These are phyloP conservation scores for Rhizophora mangle DNA, from an alignment of 345 rosid genomes.

Conservation along the genomic window DNA sequence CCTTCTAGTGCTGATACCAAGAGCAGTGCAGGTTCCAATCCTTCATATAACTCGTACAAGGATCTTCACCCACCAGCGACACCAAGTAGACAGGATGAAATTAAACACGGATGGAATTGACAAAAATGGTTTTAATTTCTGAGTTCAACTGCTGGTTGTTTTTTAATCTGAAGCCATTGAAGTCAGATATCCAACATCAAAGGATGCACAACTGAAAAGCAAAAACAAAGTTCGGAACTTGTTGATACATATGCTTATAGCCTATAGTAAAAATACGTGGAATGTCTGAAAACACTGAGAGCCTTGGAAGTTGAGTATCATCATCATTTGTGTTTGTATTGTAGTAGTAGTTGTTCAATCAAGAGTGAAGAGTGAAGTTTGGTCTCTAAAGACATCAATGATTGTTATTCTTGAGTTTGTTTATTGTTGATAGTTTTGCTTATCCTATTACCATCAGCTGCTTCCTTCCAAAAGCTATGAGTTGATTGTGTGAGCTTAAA, in stretches of 20 bases:
- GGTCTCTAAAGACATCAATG: not conserved
- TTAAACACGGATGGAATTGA: conserved; percentile 1
- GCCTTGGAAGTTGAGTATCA: too few species aligned
- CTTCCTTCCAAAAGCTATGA: too few species aligned
- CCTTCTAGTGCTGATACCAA: conserved; percentile 45
- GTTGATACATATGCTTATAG: not conserved
- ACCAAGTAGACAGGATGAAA: conserved; percentile 31
- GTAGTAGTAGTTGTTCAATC: not conserved
- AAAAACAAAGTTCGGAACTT: not conserved
- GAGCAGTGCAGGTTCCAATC: conserved; percentile 51
- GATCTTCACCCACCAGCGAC: conserved; percentile 44
- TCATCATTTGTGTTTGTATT: not conserved
- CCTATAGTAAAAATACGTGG: not conserved
- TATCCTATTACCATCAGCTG: too few species aligned
- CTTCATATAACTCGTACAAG: conserved; percentile 45
- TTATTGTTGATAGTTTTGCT: too few species aligned
- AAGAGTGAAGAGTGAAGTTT: not conserved
- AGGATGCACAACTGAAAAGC: not conserved
- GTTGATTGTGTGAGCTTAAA: too few species aligned
- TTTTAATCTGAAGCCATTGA: conserved; percentile 9
- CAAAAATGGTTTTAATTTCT: not conserved
- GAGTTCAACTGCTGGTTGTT: conserved; percentile 25
- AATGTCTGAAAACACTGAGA: not conserved
- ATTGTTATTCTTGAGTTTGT: too few species aligned
- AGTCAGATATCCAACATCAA: not conserved